Evolutionary conservation across 2,329 filamentous ascomycete species (phyloP), one percentile per base, ranked within the genome.

Genomic region (Rugonectria rugulosa): DNA sequence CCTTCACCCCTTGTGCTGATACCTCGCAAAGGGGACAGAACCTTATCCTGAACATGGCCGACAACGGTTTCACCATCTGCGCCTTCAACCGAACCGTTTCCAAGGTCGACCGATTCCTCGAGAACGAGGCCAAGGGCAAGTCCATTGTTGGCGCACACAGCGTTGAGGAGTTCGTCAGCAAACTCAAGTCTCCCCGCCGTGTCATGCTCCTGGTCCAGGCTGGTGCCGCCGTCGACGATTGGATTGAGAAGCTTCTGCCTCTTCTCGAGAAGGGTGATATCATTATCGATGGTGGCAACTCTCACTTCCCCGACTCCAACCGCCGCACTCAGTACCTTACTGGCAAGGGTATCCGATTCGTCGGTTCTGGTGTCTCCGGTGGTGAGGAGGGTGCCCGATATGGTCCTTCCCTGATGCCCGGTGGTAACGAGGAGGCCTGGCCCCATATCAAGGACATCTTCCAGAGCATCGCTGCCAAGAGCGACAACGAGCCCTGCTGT

Each of bases 161-260:
- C 73, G 89, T 92, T 76, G 86, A 97, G 84, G 95, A 99, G 80
- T 97, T 99, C 76, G 87, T 94, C 74, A 80, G 86, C 79, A 97
- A 97, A 87, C 90, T 99, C 77, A 98, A 98, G 91, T 91, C 86
- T 72, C 95, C 95, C 73, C 92, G 95, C 72, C 90, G 93, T 72
- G 87, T 99, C 79, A 99, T 99, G 95, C 87, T 99, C 73, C 90
- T 99, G 68, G 95, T 99, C 81, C 96, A 97, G 90, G 95, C 95
- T 70, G 95, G 95, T 74, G 91, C 95, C 84, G 89, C 95, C 63
- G 95, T 99, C 68, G 95, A 99, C 77, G 91, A 97, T 83, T 98
- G 97, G 89, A 98, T 99, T 73, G 92, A 97, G 86, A 88, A 88
- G 69, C 89, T 99, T 66, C 84, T 98, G 60, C 92, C 89, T 65